Conservation (phyloP, 495 filamentous ascomycete species). For the Haplographium delicatum region DNA sequence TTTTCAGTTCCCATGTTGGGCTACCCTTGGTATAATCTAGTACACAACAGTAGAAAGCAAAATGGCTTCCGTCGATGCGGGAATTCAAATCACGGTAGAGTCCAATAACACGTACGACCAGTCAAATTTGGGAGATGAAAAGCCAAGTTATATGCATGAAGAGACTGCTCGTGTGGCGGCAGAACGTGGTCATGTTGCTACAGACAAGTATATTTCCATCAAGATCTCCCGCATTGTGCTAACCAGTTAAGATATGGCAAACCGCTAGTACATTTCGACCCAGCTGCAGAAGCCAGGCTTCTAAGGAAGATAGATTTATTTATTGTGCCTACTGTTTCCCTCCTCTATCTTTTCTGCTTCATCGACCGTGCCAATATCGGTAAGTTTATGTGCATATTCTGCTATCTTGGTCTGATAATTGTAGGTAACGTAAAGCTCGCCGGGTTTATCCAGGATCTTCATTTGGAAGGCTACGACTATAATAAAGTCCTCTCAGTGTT, state of each 20-base stretch:
- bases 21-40: no score
- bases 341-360: conserved; percentile 58
- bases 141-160: conserved; percentile 10
- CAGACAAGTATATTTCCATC: conserved; percentile 43
- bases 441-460: conserved; percentile 55
- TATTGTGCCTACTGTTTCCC: conserved; percentile 48
- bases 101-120: no score
- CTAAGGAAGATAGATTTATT: conserved; percentile 46
- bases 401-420: conserved; percentile 15
- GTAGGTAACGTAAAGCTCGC: conserved; percentile 50
- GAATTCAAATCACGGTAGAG: no score
- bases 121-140: no score
- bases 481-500: conserved; percentile 58
- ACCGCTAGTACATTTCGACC: conserved; percentile 53
- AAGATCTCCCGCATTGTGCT: neutral
- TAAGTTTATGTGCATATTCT: conserved; percentile 22
- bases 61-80: no score
- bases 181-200: conserved; percentile 54
- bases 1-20: no score
- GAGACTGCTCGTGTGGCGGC: conserved; percentile 41
- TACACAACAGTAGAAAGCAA: no score
- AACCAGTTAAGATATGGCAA: conserved; percentile 42
- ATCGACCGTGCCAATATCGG: conserved; percentile 62
- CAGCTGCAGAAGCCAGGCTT: conserved; percentile 50
- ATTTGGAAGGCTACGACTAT: conserved; percentile 61